Evolutionary conservation across 495 filamentous ascomycete genomes (phyloP), one percentile per base, ranked within the genome.

Genomic region (Articulospora tetracladia): DNA sequence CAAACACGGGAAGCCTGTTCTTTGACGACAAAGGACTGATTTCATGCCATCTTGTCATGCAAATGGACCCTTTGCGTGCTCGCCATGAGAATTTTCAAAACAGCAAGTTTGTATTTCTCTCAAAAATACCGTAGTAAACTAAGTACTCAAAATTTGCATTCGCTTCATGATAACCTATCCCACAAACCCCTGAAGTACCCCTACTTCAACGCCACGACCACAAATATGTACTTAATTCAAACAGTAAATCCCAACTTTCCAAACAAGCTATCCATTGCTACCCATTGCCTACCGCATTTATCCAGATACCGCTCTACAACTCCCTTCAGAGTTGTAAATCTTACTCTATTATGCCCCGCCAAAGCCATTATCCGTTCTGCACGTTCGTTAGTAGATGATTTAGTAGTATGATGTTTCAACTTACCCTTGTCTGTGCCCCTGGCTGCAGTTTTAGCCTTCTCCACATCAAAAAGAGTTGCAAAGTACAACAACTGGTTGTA

Each of bases 401-500:
- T 15, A 54, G 20, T 26, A 4, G 49, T n/a, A 51, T 53, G 6
- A 28, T n/a, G 22, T 8, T 11, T 22, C 25, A 19, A 49, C 72
- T 57, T 70, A 76, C 73, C 61, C 63, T 65, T 75, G 15, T 70
- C 59, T 30, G 69, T 72, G 17, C 69, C 77, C 22, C 57, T 68
- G 3, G 77, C 77, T 46, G 79, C 78, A 25, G 66, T 68, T 66
- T 83, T 84, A 36, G 87, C 89, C 76, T 89, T 91, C 24, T 97
- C 91, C 26, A 95, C 91, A 73, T 98, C 92, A 79, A 89, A 98
- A 61, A 97, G 73, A 24, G 83, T 78, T 25, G 86, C 79, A 69
- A 93, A 92, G 77, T 96, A 98, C 39, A 97, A 71, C 39, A 98
- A 78, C 77, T 98, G 94, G 73, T 94, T 97, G 74, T 97, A 98